Evolutionary conservation across 2,329 filamentous ascomycete genomes (phyloP), one percentile per base, ranked within the genome.

Genomic region (Penicillium sp.): DNA sequence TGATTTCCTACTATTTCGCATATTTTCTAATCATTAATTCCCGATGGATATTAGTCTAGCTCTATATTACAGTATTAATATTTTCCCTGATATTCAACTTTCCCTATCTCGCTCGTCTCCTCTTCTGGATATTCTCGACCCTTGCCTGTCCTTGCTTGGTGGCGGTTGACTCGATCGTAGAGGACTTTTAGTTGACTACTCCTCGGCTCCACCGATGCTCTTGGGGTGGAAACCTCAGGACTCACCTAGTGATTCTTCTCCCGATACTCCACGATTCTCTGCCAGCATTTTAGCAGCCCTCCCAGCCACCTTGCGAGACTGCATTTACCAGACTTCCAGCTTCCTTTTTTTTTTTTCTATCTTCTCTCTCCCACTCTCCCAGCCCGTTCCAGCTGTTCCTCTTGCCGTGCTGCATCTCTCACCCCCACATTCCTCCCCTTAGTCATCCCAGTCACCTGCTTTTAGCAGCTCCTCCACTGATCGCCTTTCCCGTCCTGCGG

Each of bases 401-500:
- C 25, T 28, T 28, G 25, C 25, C 3, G 25, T 28, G 25, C 55
- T 55, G 55, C 58, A 31, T 54, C 39, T 63, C 63, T 22, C 31
- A 25, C 54, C 37, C 35, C 54, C 50, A 53, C 57, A 43, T 28
- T 50, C 55, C 60, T 56, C 62, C 59, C 57, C 35, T 53, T 69
- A 68, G 67, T 70, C 66, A 68, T 59, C 63, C 42, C 39, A 41
- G 49, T 62, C 59, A 53, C 50, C 50, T 53, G 50, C 20, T 22
- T 41, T 31, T 45, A 17, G 17, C 5, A 12, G 8, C 22, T 48
- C 62, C 62, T 64, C 63, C 65, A 67, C 65, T 67, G 65, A 67
- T 67, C 65, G 62, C 59, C 63, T 63, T 63, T 65, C 63, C 63
- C 65, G 63, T 57, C 60, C 66, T 68, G 67, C 67, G 67, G 67